phyloP scores from a whole-genome alignment of 805 yeast species.

The Yarrowia hollandica region DNA sequence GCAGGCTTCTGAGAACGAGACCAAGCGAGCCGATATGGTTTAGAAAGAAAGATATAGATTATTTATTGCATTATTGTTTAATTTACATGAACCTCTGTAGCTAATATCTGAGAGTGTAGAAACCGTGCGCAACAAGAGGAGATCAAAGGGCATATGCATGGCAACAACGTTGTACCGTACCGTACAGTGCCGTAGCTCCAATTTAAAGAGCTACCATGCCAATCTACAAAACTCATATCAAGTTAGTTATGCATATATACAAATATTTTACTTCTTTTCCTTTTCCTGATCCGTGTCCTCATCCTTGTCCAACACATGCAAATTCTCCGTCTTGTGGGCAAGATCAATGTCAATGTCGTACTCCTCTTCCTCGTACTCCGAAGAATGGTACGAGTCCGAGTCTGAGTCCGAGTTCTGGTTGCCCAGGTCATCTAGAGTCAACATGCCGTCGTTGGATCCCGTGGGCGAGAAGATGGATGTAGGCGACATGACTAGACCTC shows the following conservation, averaged over 20 bases:
- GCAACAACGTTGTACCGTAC: too few relatives aligned
- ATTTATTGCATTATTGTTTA: slow-evolving; percentile 21
- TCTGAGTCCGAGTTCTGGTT: slow-evolving; percentile 23
- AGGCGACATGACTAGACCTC: slow-evolving; percentile 26
- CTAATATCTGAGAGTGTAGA: too few relatives aligned
- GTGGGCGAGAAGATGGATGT: slow-evolving; percentile 9
- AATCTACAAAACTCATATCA: too few relatives aligned
- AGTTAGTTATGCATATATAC: slow-evolving; percentile 24
- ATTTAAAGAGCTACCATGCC: too few relatives aligned
- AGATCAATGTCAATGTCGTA: slow-evolving; percentile 31
- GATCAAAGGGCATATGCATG: too few relatives aligned
- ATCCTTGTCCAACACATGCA: slow-evolving; percentile 24
- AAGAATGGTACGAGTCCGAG: slow-evolving; percentile 37
- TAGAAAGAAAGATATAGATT: background rate
- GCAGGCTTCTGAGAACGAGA: background rate
- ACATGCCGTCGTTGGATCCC: slow-evolving; percentile 6
- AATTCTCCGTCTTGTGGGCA: slow-evolving; percentile 20
- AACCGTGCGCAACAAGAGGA: too few relatives aligned
- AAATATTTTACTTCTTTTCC: background rate
- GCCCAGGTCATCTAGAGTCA: slow-evolving; percentile 10
- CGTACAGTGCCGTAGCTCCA: too few relatives aligned
- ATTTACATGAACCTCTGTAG: too few relatives aligned
- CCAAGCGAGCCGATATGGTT: background rate
- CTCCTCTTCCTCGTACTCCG: slow-evolving; percentile 26
- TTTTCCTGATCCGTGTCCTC: background rate